Percentiles rank a stretch among this genome's conserved stretches.
These are phyloP conservation scores for Jatropha multifida DNA, from an alignment of 441 rosid genomes.

Conservation along the genomic window DNA sequence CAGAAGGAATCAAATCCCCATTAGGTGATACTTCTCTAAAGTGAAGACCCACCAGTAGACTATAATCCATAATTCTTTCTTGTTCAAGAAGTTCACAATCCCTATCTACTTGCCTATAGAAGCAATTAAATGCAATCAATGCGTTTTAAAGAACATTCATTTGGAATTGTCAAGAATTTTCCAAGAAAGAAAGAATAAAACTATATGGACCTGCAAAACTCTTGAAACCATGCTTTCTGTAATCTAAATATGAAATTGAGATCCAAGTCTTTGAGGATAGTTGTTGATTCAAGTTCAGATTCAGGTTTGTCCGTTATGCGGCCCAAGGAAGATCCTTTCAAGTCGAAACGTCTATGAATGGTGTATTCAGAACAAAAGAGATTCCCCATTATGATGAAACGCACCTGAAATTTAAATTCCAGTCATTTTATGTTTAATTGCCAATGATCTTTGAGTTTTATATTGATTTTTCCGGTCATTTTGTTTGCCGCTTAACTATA, in stretches of 20 bases:
- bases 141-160: background rate
- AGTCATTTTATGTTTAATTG: background rate
- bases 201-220: constrained; percentile 68
- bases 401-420: constrained; percentile 45
- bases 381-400: constrained; percentile 95
- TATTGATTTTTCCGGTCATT: too few relatives aligned
- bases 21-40: constrained; percentile 56
- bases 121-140: background rate
- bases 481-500: background rate
- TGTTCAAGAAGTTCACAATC: constrained; percentile 95
- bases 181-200: background rate
- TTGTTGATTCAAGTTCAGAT: constrained; percentile 73
- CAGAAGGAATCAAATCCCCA: constrained; percentile 33
- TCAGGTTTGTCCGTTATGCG: constrained; percentile 81
- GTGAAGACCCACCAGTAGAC: constrained; percentile 91
- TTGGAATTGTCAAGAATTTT: too few relatives aligned
- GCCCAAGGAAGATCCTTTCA: constrained; percentile 96
- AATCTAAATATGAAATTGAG: constrained; percentile 73
- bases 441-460: too few relatives aligned
- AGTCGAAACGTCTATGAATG: constrained; percentile 86
- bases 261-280: constrained; percentile 96
- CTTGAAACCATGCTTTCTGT: constrained; percentile 83
- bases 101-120: constrained; percentile 82
- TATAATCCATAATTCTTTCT: constrained; percentile 96
- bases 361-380: constrained; percentile 75